Evolutionary conservation across 352 stramenopile genomes (phyloP).

Genomic region (Globisporangium carolinianum): DNA sequence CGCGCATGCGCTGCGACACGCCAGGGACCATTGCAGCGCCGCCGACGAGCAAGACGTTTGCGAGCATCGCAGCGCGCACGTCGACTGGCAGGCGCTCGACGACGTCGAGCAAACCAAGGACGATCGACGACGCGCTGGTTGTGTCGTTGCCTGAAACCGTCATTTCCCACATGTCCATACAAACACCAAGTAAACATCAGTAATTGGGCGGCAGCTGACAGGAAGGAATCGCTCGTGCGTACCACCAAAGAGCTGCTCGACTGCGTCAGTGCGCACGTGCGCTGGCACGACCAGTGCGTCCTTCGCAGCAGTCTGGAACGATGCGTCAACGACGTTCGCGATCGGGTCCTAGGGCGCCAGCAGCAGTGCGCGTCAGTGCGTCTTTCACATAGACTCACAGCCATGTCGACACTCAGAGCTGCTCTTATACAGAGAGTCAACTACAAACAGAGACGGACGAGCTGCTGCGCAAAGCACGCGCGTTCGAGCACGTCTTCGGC

Average conservation of each 20-base stretch:
- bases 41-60: conserved; percentile 71
- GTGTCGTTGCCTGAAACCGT: conserved; percentile 16
- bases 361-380: neutral
- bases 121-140: conserved; percentile 36
- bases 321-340: conserved; percentile 26
- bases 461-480: conserved; percentile 66
- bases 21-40: conserved; percentile 74
- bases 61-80: conserved; percentile 49
- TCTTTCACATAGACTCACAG: neutral
- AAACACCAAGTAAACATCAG: no score
- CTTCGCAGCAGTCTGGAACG: conserved; percentile 35
- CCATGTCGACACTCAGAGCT: no score
- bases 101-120: conserved; percentile 44
- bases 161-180: no score
- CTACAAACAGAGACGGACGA: conserved; percentile 14
- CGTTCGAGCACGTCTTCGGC: conserved; percentile 66
- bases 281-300: conserved; percentile 26
- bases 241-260: conserved; percentile 49
- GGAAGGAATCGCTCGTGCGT: neutral
- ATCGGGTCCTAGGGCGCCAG: conserved; percentile 22
- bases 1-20: conserved; percentile 41
- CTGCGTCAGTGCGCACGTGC: conserved; percentile 17
- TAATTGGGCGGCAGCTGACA: no score
- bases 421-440: neutral
- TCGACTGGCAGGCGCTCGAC: conserved; percentile 60